Conservation (phyloP, 768 basidiomycete genomes). For the Amanita subjunquillea region DNA sequence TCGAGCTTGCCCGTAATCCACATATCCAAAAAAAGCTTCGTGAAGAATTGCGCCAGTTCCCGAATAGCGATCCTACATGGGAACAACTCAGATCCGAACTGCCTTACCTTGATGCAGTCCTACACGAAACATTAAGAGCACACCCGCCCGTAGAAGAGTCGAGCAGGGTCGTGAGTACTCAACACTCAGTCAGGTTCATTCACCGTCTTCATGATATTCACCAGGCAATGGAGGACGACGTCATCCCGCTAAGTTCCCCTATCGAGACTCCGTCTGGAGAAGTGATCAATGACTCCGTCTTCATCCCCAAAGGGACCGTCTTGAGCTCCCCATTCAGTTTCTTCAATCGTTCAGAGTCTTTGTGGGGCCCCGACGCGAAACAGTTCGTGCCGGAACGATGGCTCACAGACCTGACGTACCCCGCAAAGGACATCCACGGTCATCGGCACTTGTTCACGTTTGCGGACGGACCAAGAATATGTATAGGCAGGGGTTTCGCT, state of each 20-base stretch:
- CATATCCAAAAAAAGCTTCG: slow-evolving; percentile 11
- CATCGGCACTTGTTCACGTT: slow-evolving; percentile 32
- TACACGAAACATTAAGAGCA: slow-evolving; percentile 26
- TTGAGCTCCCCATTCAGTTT: slow-evolving; percentile 26
- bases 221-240: slow-evolving; percentile 26
- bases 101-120: slow-evolving; percentile 32
- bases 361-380: slow-evolving; percentile 37
- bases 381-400: slow-evolving; percentile 35
- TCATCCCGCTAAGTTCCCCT: slow-evolving; percentile 25
- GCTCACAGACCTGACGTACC: slow-evolving; percentile 17
- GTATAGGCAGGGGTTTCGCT: slow-evolving; percentile 33
- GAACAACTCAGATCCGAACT: slow-evolving; percentile 31
- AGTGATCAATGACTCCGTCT: slow-evolving; percentile 20
- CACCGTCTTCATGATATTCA: not conserved
- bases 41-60: slow-evolving; percentile 10
- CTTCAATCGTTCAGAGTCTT: slow-evolving; percentile 26
- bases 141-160: slow-evolving; percentile 22
- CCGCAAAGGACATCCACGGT: slow-evolving; percentile 23
- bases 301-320: slow-evolving; percentile 26
- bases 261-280: slow-evolving; percentile 12
- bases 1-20: slow-evolving; percentile 13
- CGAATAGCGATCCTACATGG: slow-evolving; percentile 23
- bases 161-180: slow-evolving; percentile 17
- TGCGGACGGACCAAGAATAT: slow-evolving; percentile 33
- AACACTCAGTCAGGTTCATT: too few species aligned